Percentiles rank a stretch among this genome's conserved stretches.
These are phyloP conservation scores for Spiraea crenata DNA, from an alignment of 331 rosid species.

Conservation along the genomic window DNA sequence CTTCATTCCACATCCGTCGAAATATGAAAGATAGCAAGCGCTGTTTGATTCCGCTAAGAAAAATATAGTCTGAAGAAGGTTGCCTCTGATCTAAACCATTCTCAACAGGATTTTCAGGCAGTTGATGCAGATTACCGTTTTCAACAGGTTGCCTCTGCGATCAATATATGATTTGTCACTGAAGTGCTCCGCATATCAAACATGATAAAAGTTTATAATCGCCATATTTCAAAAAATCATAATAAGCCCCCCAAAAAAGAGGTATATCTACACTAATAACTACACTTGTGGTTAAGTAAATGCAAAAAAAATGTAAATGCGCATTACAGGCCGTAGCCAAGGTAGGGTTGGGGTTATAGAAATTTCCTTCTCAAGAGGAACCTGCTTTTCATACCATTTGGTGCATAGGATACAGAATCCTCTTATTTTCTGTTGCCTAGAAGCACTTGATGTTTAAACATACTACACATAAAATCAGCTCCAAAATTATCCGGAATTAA, in stretches of 20 bases:
- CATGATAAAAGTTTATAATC: conserved; percentile 1
- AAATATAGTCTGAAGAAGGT: conserved; percentile 45
- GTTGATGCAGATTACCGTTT: conserved; percentile 47
- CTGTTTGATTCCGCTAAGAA: conserved; percentile 86
- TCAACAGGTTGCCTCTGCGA: no score
- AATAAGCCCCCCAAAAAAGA: background rate
- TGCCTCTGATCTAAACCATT: conserved; percentile 49
- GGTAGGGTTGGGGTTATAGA: background rate
- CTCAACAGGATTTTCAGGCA: conserved; percentile 45
- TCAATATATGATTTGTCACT: conserved; percentile 33
- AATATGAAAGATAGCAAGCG: conserved; percentile 94
- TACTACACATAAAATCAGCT: background rate
- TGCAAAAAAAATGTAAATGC: background rate
- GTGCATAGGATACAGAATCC: no score
- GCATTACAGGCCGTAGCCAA: background rate
- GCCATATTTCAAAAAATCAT: conserved; percentile 10
- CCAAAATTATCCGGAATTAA: no score
- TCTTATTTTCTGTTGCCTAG: background rate
- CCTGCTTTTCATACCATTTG: background rate
- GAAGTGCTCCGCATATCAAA: conserved; percentile 28
- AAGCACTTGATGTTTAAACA: background rate
- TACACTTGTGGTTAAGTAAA: background rate
- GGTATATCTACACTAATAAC: background rate
- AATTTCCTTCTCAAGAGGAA: background rate
- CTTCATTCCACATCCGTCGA: conserved; percentile 85